These are phyloP conservation scores for Solanum clarkiae DNA, from an alignment of 257 asterid species.

Conservation along the genomic window DNA sequence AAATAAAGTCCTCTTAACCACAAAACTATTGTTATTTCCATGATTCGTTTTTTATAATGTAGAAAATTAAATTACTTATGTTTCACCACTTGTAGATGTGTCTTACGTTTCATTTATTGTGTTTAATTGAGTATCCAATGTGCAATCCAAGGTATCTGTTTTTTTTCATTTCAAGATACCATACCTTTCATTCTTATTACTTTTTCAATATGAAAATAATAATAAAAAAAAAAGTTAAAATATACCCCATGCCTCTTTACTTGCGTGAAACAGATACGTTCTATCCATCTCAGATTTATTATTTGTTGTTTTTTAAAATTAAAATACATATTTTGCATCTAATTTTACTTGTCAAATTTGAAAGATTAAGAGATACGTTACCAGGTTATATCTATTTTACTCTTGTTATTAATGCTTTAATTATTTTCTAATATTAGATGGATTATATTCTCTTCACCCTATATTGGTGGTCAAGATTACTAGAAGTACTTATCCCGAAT, in stretches of 20 bases:
- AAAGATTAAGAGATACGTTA: background rate
- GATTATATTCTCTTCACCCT: background rate
- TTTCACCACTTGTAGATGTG: background rate
- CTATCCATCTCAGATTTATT: too few species aligned
- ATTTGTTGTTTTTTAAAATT: too few species aligned
- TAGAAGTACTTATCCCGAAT: accelerated
- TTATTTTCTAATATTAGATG: background rate
- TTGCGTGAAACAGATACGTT: too few species aligned
- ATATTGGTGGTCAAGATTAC: background rate
- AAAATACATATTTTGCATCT: too few species aligned
- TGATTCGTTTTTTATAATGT: background rate
- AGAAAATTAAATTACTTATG: background rate
- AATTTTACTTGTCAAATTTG: background rate
- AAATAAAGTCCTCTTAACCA: background rate
- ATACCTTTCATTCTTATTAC: too few species aligned
- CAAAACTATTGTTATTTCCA: background rate
- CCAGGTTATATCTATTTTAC: background rate
- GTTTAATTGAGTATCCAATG: background rate
- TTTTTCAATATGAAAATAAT: too few species aligned
- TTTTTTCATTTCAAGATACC: background rate
- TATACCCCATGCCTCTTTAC: background rate
- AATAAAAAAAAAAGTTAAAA: background rate
- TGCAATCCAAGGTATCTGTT: background rate
- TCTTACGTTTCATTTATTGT: background rate
- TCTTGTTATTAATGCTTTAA: background rate